phyloP scores from a whole-genome alignment of 2,329 filamentous ascomycete genomes.

The Dactylellina sp. region DNA sequence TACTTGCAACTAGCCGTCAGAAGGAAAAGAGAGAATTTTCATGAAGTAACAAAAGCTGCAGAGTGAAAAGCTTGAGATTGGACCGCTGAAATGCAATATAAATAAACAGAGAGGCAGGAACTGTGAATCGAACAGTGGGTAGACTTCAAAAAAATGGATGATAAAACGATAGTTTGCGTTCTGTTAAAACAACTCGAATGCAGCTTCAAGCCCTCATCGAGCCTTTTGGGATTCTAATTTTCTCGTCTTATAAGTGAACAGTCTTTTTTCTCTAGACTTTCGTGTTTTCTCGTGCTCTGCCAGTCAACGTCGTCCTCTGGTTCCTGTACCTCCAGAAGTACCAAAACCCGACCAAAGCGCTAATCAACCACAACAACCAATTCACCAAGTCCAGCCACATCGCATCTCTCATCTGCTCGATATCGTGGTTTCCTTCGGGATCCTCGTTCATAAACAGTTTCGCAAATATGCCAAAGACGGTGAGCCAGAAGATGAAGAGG shows the following conservation, averaged over 20 bases:
- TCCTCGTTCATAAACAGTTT: slow-evolving; percentile 80
- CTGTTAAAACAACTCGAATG: no score
- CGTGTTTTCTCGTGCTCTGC: slow-evolving; percentile 40
- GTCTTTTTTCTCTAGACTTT: slow-evolving; percentile 22
- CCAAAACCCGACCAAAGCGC: slow-evolving; percentile 37
- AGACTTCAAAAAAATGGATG: no score
- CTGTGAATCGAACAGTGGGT: no score
- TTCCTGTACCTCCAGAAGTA: slow-evolving; percentile 52
- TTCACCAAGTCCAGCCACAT: slow-evolving; percentile 85
- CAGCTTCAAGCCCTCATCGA: neutral
- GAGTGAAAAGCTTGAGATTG: no score
- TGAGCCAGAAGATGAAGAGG: slow-evolving; percentile 73
- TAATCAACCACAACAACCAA: slow-evolving; percentile 78
- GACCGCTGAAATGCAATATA: no score
- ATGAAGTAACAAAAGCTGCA: no score
- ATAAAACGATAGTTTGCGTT: no score
- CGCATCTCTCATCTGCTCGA: slow-evolving; percentile 84
- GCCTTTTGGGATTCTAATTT: neutral
- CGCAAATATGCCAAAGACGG: slow-evolving; percentile 85
- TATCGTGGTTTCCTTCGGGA: slow-evolving; percentile 72
- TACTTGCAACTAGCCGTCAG: no score
- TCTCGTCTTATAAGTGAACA: no score
- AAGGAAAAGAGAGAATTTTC: no score
- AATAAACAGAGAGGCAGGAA: no score
- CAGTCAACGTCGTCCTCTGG: slow-evolving; percentile 35